Base-by-base conservation (phyloP, 2,329 filamentous ascomycete genomes). In the Malbranchea cinnamomea region DNA sequence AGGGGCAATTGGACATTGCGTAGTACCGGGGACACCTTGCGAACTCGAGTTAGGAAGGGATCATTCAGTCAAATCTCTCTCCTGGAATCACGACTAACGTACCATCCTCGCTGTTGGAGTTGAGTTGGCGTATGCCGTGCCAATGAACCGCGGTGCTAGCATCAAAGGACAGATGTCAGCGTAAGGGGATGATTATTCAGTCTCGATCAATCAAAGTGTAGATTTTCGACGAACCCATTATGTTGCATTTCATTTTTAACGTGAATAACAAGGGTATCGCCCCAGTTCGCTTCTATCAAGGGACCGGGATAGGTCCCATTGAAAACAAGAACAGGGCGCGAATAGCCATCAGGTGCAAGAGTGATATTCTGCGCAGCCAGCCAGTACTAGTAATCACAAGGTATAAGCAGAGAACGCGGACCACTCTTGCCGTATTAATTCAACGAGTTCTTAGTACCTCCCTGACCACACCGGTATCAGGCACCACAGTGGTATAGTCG, bases 1-100 rank as follows among this genome's bases (percentile, higher is more conserved):
- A 0, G 54, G 53, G 8, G 52, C 47, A 23, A 47, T 46, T n/a
- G 54, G 52, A 28, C 55, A 59, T 30, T 59, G 54, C 2, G 54
- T 57, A 13, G 58, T 36, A 17, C 43, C 42, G 5, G 46, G 43
- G 18, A 47, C 42, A 14, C 41, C 36, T 12, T 25, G 13, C n/a
- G 19, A 25, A 13, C 22, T 16, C n/a, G 21, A 20, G 3, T 12
- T 20, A 10, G 11, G 11, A 14, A 14, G 11, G 2, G 46, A 44
- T 0, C n/a, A n/a, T n/a, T n/a, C n/a, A n/a, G n/a, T n/a, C n/a
- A n/a, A n/a, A n/a, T n/a, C n/a, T n/a, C n/a, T n/a, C n/a, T n/a
- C n/a, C n/a, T n/a, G n/a, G n/a, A n/a, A n/a, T n/a, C n/a, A n/a
- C n/a, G n/a, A n/a, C n/a, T n/a, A 42, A 37, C 1, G 46, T 47